These are phyloP conservation scores for Ganoderma sinense DNA, from an alignment of 1,284 basidiomycete genomes.

Conservation along the genomic window DNA sequence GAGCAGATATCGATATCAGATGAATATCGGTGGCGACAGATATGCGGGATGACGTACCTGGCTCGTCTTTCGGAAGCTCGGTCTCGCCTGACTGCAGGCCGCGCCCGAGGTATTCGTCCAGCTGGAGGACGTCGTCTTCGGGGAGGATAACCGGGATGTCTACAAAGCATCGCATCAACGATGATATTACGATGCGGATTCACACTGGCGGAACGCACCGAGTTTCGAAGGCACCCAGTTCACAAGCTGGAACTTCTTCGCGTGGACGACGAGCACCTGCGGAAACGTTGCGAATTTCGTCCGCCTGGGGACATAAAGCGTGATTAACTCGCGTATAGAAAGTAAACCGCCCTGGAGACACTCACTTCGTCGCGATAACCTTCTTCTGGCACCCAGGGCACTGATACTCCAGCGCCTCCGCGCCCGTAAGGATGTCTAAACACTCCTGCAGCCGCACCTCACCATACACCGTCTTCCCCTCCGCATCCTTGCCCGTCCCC, in stretches of 20 bases:
- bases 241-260: conserved; percentile 94
- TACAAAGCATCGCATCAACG: conserved; percentile 38
- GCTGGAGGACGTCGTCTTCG: conserved; percentile 60
- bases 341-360: neutral
- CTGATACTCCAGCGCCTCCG: conserved; percentile 77
- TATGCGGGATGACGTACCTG: conserved; percentile 39
- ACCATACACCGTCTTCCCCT: conserved; percentile 73
- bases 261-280: conserved; percentile 88
- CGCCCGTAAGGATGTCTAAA: conserved; percentile 69
- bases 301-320: conserved; percentile 51
- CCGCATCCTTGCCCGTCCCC: conserved; percentile 58
- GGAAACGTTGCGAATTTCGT: conserved; percentile 89
- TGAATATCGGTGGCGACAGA: neutral
- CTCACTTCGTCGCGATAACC: conserved; percentile 73
- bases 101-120: conserved; percentile 77
- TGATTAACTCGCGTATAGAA: neutral
- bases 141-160: conserved; percentile 90
- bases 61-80: conserved; percentile 69
- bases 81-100: conserved; percentile 82
- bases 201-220: conserved; percentile 51
- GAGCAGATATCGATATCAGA: neutral
- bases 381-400: conserved; percentile 69
- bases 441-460: conserved; percentile 77
- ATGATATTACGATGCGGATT: neutral
- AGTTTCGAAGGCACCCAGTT: conserved; percentile 98